Evolutionary conservation across 1,139 yeast genomes (phyloP).

Genomic region (Hyphopichia wangnamkhiaoensis): DNA sequence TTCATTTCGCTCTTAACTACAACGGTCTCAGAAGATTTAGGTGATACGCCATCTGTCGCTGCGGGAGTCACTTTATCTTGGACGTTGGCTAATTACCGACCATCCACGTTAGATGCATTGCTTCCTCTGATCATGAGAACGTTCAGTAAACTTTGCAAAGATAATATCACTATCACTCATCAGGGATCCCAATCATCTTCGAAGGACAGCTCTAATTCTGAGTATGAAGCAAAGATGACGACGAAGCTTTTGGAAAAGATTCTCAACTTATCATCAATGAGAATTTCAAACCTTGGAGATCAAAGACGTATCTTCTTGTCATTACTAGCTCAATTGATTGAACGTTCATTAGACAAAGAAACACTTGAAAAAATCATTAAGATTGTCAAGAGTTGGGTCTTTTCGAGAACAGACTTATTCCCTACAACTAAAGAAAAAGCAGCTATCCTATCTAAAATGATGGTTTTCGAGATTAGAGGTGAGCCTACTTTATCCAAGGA

Average conservation of each 20-base stretch:
- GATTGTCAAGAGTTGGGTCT: conserved; percentile 87
- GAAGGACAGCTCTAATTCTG: conserved; percentile 41
- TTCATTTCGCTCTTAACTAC: conserved; percentile 64
- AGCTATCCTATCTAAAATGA: conserved; percentile 89
- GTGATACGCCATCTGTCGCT: conserved; percentile 78
- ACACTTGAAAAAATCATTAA: conserved; percentile 74
- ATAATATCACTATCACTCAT: conserved; percentile 74
- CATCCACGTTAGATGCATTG: conserved; percentile 71
- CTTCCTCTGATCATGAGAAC: conserved; percentile 81
- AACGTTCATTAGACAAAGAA: conserved; percentile 77
- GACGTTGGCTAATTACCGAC: conserved; percentile 75
- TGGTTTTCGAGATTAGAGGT: conserved; percentile 86
- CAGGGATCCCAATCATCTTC: conserved; percentile 41
- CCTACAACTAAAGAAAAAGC: conserved; percentile 98
- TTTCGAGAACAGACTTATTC: conserved; percentile 77
- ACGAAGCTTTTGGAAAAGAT: conserved; percentile 75
- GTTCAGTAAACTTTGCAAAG: conserved; percentile 84
- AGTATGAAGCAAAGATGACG: conserved; percentile 75
- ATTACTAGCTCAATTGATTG: conserved; percentile 84
- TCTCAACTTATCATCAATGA: conserved; percentile 72
- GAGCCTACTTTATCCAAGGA: conserved; percentile 78
- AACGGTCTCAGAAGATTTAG: conserved; percentile 81
- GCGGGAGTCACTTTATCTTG: conserved; percentile 89
- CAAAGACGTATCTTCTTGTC: conserved; percentile 88
- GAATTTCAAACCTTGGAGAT: conserved; percentile 86